Conservation (phyloP, 108 stramenopile genomes). For the Craspedostauros australis region DNA sequence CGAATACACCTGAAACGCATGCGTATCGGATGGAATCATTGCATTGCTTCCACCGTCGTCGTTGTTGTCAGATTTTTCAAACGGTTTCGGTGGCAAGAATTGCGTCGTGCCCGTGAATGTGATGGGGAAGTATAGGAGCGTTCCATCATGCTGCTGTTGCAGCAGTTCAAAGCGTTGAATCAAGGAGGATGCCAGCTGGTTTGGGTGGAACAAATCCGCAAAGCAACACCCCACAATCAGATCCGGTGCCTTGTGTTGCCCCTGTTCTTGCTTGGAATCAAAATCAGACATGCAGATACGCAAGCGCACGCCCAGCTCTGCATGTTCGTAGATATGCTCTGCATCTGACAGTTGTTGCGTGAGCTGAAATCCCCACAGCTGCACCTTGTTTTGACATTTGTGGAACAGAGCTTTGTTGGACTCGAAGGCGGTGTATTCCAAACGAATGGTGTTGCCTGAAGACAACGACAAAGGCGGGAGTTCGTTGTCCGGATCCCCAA, state of each 20-base stretch:
- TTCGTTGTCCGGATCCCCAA: conserved; percentile 31
- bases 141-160: conserved; percentile 1
- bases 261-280: conserved; percentile 33
- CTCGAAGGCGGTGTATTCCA: conserved; percentile 83
- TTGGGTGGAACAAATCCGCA: conserved; percentile 82
- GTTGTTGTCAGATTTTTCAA: too few species aligned
- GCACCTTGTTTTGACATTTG: conserved; percentile 34
- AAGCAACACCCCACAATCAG: conserved; percentile 84
- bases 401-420: conserved; percentile 48
- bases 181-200: conserved; percentile 41
- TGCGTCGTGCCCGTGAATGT: conserved; percentile 82
- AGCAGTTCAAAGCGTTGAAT: conserved; percentile 25
- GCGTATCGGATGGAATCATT: conserved; percentile 64
- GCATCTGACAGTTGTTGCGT: not conserved
- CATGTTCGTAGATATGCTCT: conserved; percentile 10
- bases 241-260: conserved; percentile 28
- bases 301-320: not conserved
- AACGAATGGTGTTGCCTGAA: too few species aligned
- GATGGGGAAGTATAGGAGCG: conserved; percentile 86
- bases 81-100: conserved; percentile 43
- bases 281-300: conserved; percentile 45
- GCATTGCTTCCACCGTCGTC: not conserved
- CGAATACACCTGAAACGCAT: conserved; percentile 68
- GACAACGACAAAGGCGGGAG: conserved; percentile 22
- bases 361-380: conserved; percentile 47